Conservation (phyloP, 257 asterid genomes). For the Mitragyna speciosa region DNA sequence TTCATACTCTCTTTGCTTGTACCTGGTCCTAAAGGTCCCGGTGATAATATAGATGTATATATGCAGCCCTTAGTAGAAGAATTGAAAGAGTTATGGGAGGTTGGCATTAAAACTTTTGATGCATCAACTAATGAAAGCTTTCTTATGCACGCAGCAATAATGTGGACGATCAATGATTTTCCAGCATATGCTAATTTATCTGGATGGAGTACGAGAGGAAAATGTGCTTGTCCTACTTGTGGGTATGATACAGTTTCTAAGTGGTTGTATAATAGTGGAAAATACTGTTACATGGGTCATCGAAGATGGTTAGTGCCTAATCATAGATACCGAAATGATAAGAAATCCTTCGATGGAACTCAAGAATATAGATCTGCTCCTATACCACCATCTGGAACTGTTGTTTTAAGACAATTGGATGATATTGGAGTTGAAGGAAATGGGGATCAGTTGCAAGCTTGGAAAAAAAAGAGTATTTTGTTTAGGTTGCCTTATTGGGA, state of each 20-base stretch:
- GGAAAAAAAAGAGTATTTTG: too few relatives aligned
- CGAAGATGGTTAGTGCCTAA: too few relatives aligned
- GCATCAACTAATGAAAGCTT: not conserved
- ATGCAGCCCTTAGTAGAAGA: not conserved
- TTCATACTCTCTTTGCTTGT: not conserved
- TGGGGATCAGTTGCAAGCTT: too few relatives aligned
- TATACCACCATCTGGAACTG: too few relatives aligned
- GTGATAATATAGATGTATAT: slow-evolving; percentile 8
- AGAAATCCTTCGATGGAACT: too few relatives aligned
- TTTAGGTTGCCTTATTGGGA: too few relatives aligned
- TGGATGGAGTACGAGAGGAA: not conserved
- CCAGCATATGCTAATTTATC: not conserved
- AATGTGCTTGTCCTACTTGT: not conserved
- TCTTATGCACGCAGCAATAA: not conserved
- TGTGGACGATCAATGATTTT: slow-evolving; percentile 4
- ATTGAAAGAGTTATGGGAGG: slow-evolving; percentile 6
- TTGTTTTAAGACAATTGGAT: too few relatives aligned
- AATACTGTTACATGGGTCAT: too few relatives aligned
- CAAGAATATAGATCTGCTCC: too few relatives aligned
- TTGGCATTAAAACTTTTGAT: not conserved
- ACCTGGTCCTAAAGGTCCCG: not conserved
- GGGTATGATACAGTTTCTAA: not conserved
- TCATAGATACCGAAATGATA: too few relatives aligned
- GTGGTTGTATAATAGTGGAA: not conserved
- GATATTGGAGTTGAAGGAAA: too few relatives aligned